Percentiles rank a stretch among this genome's conserved stretches.
Evolutionary conservation across 176 grass and related monocot species (phyloP).

Genomic region (Cymbopogon citratus): DNA sequence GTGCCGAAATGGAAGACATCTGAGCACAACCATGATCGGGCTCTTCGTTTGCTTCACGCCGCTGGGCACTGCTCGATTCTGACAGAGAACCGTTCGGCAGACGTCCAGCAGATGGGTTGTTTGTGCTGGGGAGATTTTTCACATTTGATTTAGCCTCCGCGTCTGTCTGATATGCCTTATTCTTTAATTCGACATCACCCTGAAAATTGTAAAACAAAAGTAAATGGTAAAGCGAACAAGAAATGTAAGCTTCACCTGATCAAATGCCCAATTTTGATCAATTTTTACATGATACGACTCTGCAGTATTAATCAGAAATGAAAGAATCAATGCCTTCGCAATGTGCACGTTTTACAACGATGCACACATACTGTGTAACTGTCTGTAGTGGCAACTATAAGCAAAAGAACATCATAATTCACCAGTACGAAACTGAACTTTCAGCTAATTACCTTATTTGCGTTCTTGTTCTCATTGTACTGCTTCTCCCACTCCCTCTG

Average conservation of each 20-base stretch:
- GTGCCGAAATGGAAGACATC: slow-evolving; percentile 13
- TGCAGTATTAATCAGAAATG: background rate
- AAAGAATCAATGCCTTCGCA: background rate
- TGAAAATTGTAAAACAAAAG: slow-evolving; percentile 26
- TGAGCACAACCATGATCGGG: background rate
- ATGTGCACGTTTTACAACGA: background rate
- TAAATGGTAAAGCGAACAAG: background rate
- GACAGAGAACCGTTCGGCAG: slow-evolving; percentile 13
- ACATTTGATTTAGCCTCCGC: slow-evolving; percentile 11
- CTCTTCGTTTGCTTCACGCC: slow-evolving; percentile 8
- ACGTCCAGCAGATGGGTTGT: background rate
- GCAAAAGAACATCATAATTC: background rate
- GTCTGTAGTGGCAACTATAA: background rate
- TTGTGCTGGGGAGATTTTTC: background rate
- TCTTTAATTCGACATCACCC: slow-evolving; percentile 6
- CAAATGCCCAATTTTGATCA: background rate
- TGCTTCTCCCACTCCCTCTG: slow-evolving; percentile 84
- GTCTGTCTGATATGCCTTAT: slow-evolving; percentile 13
- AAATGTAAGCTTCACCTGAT: background rate
- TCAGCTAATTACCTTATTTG: slow-evolving; percentile 32
- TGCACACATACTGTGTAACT: too few species aligned
- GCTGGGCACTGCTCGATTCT: slow-evolving; percentile 13
- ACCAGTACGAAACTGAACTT: background rate
- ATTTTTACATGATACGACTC: background rate
- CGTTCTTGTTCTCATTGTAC: slow-evolving; percentile 43